Conservation (phyloP, 164 flowering plant genomes). For the Tinospora cordifolia region DNA sequence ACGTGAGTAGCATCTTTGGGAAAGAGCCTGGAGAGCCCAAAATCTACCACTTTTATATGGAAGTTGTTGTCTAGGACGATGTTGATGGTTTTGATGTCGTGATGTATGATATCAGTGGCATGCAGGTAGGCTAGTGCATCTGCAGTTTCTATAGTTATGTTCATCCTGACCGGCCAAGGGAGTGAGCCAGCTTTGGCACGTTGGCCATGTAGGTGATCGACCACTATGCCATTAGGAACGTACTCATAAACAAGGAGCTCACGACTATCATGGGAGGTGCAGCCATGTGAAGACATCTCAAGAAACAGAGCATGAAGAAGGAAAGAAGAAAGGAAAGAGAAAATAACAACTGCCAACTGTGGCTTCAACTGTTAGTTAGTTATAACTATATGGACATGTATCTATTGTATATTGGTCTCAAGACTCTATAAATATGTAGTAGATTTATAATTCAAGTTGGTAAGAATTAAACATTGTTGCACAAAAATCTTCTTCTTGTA, state of each 20-base stretch:
- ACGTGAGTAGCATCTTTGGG: slow-evolving; percentile 56
- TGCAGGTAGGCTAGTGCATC: slow-evolving; percentile 63
- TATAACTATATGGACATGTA: no score
- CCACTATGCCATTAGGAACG: slow-evolving; percentile 61
- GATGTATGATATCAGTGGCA: slow-evolving; percentile 54
- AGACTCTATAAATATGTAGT: no score
- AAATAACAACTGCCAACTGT: no score
- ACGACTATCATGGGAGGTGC: slow-evolving; percentile 62
- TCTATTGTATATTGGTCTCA: no score
- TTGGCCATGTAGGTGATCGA: slow-evolving; percentile 63
- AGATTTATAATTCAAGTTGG: no score
- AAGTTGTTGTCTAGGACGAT: slow-evolving; percentile 58
- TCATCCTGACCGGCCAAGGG: slow-evolving; percentile 47
- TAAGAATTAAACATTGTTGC: no score
- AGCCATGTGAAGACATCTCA: no score
- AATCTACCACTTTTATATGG: slow-evolving; percentile 70
- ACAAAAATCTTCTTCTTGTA: no score
- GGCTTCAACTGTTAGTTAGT: no score
- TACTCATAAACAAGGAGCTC: slow-evolving; percentile 72
- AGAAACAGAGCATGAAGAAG: no score
- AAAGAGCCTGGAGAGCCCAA: slow-evolving; percentile 69
- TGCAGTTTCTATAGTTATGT: slow-evolving; percentile 66
- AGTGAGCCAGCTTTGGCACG: slow-evolving; percentile 29
- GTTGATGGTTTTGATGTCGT: slow-evolving; percentile 71
- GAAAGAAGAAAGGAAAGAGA: no score